Conservation (phyloP, 805 yeast genomes). For the Hagleromyces aurorensis region DNA sequence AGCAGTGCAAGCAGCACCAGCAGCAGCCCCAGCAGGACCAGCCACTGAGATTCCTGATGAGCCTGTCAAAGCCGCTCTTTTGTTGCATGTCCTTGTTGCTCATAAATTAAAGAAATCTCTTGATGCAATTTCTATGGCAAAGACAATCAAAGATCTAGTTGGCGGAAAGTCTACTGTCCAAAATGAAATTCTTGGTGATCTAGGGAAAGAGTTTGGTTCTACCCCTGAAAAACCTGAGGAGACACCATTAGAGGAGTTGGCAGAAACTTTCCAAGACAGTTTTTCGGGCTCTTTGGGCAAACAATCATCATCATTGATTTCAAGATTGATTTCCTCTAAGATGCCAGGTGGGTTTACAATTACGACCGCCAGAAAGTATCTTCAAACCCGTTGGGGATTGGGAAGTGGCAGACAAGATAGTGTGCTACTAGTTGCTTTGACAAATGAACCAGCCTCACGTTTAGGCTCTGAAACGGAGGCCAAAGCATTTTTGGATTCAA, state of each 20-base stretch:
- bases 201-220: conserved; percentile 95
- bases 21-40: conserved; percentile 70
- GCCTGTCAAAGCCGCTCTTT: conserved; percentile 76
- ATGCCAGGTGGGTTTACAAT: conserved; percentile 99
- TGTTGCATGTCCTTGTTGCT: conserved; percentile 86
- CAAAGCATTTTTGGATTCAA: conserved; percentile 74
- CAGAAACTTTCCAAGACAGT: conserved; percentile 88
- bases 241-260: conserved; percentile 90
- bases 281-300: conserved; percentile 88
- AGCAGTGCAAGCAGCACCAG: conserved; percentile 49
- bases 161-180: conserved; percentile 99
- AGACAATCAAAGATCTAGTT: conserved; percentile 93
- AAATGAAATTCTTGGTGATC: conserved; percentile 96
- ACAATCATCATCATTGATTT: conserved; percentile 80
- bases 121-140: conserved; percentile 77
- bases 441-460: conserved; percentile 88
- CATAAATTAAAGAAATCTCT: conserved; percentile 90
- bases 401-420: conserved; percentile 93
- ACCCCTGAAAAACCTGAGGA: conserved; percentile 99
- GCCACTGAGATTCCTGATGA: conserved; percentile 81
- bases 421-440: conserved; percentile 71
- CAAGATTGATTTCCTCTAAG: conserved; percentile 89
- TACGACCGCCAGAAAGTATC: conserved; percentile 84
- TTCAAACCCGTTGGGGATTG: conserved; percentile 88
- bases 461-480: conserved; percentile 83